These are phyloP conservation scores for Dendrocalamus sinicus DNA, from an alignment of 176 grass and related monocot species.

Conservation along the genomic window DNA sequence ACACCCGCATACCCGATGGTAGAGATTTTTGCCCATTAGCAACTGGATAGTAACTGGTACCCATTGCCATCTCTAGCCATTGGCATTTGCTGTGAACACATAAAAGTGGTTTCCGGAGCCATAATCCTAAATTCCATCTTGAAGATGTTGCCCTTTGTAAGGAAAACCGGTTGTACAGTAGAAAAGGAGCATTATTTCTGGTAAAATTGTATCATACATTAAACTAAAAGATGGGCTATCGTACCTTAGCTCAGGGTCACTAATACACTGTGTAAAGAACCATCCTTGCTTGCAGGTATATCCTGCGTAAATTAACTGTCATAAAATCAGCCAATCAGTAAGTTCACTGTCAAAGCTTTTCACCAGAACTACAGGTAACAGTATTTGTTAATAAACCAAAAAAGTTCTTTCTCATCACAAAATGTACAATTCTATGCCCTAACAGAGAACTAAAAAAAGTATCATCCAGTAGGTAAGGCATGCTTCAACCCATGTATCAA, in stretches of 20 bases:
- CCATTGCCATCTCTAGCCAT: too few relatives aligned
- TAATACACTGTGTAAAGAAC: conserved; percentile 97
- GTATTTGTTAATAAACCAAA: background rate
- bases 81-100: background rate
- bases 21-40: too few relatives aligned
- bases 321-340: conserved; percentile 75
- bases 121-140: conserved; percentile 28
- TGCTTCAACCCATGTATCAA: conserved; percentile 1
- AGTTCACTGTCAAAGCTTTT: background rate
- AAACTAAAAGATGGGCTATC: conserved; percentile 30
- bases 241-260: conserved; percentile 83
- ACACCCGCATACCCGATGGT: too few relatives aligned
- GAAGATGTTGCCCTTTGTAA: conserved; percentile 18
- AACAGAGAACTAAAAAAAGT: background rate
- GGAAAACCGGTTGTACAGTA: background rate
- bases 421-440: background rate
- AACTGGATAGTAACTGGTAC: conserved; percentile 14
- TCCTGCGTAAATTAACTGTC: conserved; percentile 97
- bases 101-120: background rate
- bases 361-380: conserved; percentile 16
- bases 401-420: background rate
- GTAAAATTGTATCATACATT: background rate
- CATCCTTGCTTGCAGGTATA: conserved; percentile 98
- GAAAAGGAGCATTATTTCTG: background rate
- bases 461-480: background rate